Conservation (phyloP, 2,329 filamentous ascomycete genomes). For the Immersiporthe knoxdaviesiana region DNA sequence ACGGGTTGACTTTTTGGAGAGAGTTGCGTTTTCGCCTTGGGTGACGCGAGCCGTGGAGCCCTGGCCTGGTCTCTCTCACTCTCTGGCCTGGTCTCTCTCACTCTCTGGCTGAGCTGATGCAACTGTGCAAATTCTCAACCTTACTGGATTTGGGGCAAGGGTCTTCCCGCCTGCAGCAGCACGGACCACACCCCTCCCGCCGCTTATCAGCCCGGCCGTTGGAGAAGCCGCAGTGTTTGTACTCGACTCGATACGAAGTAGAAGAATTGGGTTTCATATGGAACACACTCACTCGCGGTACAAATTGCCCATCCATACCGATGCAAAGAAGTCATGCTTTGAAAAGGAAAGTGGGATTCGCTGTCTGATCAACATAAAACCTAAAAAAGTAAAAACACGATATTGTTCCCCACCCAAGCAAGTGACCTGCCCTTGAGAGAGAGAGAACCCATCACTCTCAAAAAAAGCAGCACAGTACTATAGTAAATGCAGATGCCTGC, state of each 20-base stretch:
- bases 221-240: neutral
- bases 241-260: too few species aligned
- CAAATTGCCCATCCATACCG: too few species aligned
- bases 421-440: slow-evolving; percentile 28
- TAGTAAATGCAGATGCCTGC: slow-evolving; percentile 28
- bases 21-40: neutral
- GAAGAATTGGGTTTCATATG: too few species aligned
- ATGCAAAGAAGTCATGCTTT: neutral
- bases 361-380: slow-evolving; percentile 22
- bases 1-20: neutral
- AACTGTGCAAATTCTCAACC: slow-evolving; percentile 8
- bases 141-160: neutral
- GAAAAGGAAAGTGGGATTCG: slow-evolving; percentile 25
- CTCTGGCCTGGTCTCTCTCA: neutral
- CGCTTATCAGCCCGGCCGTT: neutral
- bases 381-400: slow-evolving; percentile 20
- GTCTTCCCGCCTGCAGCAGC: neutral
- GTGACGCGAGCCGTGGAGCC: slow-evolving; percentile 2
- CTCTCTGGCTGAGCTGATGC: slow-evolving; percentile 10
- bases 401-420: slow-evolving; percentile 23
- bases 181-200: slow-evolving; percentile 3
- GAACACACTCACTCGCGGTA: too few species aligned
- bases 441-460: slow-evolving; percentile 17
- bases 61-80: neutral
- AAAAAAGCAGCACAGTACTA: neutral